Evolutionary conservation across 805 yeast species (phyloP), one percentile per base, ranked within the genome.

Genomic region (Saccharomycopsis microspora): DNA sequence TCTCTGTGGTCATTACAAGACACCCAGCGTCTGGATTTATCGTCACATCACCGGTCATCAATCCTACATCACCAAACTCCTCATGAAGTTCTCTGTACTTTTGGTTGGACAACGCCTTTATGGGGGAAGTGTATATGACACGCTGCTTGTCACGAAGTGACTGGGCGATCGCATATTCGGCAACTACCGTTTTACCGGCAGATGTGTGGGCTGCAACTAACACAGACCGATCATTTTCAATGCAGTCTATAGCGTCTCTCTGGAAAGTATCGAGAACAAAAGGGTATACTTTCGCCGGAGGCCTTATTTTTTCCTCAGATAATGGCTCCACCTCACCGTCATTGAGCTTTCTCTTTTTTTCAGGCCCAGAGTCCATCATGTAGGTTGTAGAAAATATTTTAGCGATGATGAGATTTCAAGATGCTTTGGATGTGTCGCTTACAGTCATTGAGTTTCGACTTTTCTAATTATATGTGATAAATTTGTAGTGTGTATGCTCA

Each of bases 31-130:
- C 97, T 3, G 97, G 97, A 59, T 93, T 93, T 55, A 93, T 93
- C 30, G 97, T 90, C 41, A 93, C 96, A 73, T 93, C 99, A 64
- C 99, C 99, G 8, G 99, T 93, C 95, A 93, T 93, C 52, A 93
- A 74, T 44, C 99, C 99, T 32, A 93, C 97, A 63, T 93, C 97
- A 28, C 93, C 90, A 69, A 93, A 86, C 59, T 89, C 95, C 2
- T 95, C 95, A 49, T 82, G 70, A 56, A 93, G 70, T 63, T 89
- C 97, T 67, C 97, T 76, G 60, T 85, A 89, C 60, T 89, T 89
- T 66, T 89, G 97, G 63, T 89, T 89, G 57, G 95, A 85, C 63
- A 89, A 74, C 0, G 97, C 97, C 62, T 89, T 89, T 62, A 89
- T 89, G 3, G 97, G 97, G 4, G 96, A 88, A 0, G 97, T 89